A percentile compares a stretch with the other conserved stretches of the same genome.
Evolutionary conservation across 2,329 filamentous ascomycete species (phyloP).

Genomic region (Botrytis hyacinthi): DNA sequence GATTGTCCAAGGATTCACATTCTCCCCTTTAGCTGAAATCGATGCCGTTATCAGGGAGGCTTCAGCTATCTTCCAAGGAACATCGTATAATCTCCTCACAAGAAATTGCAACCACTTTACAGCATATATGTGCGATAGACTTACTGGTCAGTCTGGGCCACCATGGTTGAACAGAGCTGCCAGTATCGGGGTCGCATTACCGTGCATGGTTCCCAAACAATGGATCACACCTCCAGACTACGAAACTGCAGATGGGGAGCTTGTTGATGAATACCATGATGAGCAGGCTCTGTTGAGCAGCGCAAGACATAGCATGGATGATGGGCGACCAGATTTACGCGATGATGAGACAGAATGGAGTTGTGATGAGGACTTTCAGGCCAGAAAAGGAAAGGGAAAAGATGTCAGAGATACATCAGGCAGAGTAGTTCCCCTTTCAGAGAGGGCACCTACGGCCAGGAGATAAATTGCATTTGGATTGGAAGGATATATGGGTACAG

Average conservation of each 20-base stretch:
- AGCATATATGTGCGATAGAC: conserved; percentile 67
- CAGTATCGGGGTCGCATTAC: conserved; percentile 76
- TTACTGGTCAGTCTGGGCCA: conserved; percentile 70
- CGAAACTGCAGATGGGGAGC: conserved; percentile 68
- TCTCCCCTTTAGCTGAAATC: conserved; percentile 66
- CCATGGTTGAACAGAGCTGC: conserved; percentile 80
- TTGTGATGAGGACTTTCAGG: conserved; percentile 47
- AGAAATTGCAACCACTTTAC: conserved; percentile 92
- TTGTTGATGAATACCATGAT: conserved; percentile 53
- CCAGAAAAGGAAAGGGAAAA: conserved; percentile 39
- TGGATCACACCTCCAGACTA: conserved; percentile 80
- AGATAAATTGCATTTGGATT: conserved; percentile 22
- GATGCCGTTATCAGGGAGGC: conserved; percentile 66
- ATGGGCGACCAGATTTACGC: conserved; percentile 21
- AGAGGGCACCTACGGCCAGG: conserved; percentile 47
- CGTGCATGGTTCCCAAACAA: conserved; percentile 77
- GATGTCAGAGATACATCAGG: conserved; percentile 50
- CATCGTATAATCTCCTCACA: conserved; percentile 76
- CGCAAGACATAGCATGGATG: conserved; percentile 35
- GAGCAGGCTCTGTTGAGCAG: conserved; percentile 57
- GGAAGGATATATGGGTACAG: conserved; percentile 12
- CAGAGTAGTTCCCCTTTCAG: conserved; percentile 50
- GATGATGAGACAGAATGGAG: conserved; percentile 43
- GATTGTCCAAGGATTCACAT: conserved; percentile 76
- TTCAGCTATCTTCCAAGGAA: conserved; percentile 71